A percentile compares a stretch with the other conserved stretches of the same genome.
These are phyloP conservation scores for Fraxinus quadrangulata DNA, from an alignment of 257 asterid genomes.

Conservation along the genomic window DNA sequence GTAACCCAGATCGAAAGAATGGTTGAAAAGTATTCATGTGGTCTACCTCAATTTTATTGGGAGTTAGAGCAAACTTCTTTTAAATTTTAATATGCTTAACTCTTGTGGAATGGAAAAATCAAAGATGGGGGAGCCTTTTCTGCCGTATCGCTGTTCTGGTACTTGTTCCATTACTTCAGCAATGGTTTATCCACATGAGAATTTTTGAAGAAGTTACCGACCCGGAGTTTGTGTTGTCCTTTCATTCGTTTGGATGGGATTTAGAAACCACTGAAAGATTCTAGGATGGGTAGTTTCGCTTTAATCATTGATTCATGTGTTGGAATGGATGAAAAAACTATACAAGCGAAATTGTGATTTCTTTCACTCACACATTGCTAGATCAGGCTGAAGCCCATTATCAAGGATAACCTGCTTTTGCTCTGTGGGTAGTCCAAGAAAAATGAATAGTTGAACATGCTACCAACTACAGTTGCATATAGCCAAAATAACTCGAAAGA, in stretches of 20 bases:
- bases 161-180: slow-evolving; percentile 1
- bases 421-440: not conserved
- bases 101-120: not conserved
- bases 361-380: not conserved
- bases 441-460: not conserved
- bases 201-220: not conserved
- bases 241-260: not conserved
- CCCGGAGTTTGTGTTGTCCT: not conserved
- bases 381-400: not conserved
- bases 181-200: not conserved
- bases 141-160: not conserved
- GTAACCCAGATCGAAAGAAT: not conserved
- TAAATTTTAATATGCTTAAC: not conserved
- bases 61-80: not conserved
- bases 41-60: not conserved
- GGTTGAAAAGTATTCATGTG: not conserved
- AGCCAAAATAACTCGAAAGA: slow-evolving; percentile 1
- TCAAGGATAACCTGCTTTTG: no score
- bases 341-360: no score
- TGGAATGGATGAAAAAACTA: not conserved
- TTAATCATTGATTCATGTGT: not conserved
- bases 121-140: slow-evolving; percentile 9
- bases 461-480: slow-evolving; percentile 13
- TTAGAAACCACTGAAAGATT: not conserved
- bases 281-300: not conserved